A percentile compares a stretch with the other conserved stretches of the same genome.
phyloP scores from a whole-genome alignment of 495 filamentous ascomycete genomes.

The Penicillium angulare region DNA sequence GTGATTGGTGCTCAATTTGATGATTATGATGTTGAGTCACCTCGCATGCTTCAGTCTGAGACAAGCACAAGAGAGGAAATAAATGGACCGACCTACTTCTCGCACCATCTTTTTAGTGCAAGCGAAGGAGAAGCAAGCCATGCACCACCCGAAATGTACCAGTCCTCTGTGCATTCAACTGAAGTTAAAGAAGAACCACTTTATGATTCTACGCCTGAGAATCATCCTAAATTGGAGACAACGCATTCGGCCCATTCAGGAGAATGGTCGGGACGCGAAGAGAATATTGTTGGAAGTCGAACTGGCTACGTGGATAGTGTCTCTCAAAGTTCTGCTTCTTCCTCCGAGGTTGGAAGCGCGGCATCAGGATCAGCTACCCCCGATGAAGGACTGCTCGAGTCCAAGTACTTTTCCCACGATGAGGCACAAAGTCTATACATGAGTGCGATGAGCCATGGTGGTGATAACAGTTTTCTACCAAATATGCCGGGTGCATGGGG shows the following conservation, averaged over 20 bases:
- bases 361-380: slow-evolving; percentile 20
- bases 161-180: not conserved
- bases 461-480: slow-evolving; percentile 36
- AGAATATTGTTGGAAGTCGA: too few relatives aligned
- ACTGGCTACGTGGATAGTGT: not conserved
- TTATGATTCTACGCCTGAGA: too few relatives aligned
- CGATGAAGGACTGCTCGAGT: slow-evolving; percentile 60
- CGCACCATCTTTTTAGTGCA: not conserved
- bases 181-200: too few relatives aligned
- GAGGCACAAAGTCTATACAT: slow-evolving; percentile 98
- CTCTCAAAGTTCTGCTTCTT: slow-evolving; percentile 13
- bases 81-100: not conserved
- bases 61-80: not conserved
- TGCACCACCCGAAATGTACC: not conserved
- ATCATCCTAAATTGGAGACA: slow-evolving; percentile 2
- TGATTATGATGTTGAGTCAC: slow-evolving; percentile 34
- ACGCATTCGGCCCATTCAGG: too few relatives aligned
- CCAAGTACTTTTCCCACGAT: slow-evolving; percentile 81
- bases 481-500: slow-evolving; percentile 64
- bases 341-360: slow-evolving; percentile 26
- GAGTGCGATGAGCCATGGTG: slow-evolving; percentile 59
- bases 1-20: slow-evolving; percentile 47
- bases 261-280: too few relatives aligned
- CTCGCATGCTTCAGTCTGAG: slow-evolving; percentile 1
- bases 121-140: not conserved